Evolutionary conservation across 2,329 filamentous ascomycete species (phyloP).

Genomic region (Cryphonectria parasitica): DNA sequence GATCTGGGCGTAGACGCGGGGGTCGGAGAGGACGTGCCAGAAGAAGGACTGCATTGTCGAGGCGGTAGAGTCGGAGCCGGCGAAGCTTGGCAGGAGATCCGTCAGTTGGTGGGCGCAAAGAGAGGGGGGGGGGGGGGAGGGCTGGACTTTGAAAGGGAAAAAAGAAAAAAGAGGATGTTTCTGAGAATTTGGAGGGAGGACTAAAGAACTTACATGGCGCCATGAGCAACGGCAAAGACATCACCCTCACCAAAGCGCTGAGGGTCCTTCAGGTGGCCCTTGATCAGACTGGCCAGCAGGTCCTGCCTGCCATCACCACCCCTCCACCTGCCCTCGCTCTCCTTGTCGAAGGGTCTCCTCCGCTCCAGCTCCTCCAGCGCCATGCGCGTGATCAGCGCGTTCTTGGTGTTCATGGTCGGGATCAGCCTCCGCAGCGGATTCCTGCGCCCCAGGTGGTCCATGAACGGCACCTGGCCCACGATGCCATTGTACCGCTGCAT

Average conservation of each 20-base stretch:
- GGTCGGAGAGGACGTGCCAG: constrained; percentile 52
- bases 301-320: constrained; percentile 52
- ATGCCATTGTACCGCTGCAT: constrained; percentile 58
- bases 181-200: too few relatives aligned
- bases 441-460: constrained; percentile 51
- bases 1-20: constrained; percentile 45
- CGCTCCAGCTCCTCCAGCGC: constrained; percentile 54
- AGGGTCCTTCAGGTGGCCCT: constrained; percentile 55
- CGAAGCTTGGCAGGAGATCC: constrained; percentile 47
- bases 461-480: constrained; percentile 54
- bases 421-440: constrained; percentile 53
- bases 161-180: too few relatives aligned
- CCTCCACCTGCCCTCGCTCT: constrained; percentile 46
- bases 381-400: constrained; percentile 56
- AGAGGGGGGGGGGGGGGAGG: neutral
- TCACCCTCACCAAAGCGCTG: constrained; percentile 53
- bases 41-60: constrained; percentile 63
- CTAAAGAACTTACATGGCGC: constrained; percentile 51
- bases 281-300: constrained; percentile 54
- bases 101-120: neutral
- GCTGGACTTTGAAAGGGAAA: too few relatives aligned
- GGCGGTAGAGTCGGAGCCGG: constrained; percentile 64
- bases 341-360: constrained; percentile 50
- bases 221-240: constrained; percentile 61
- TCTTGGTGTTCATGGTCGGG: constrained; percentile 48